phyloP scores from a whole-genome alignment of 495 filamentous ascomycete species.

The Letharia lupina region DNA sequence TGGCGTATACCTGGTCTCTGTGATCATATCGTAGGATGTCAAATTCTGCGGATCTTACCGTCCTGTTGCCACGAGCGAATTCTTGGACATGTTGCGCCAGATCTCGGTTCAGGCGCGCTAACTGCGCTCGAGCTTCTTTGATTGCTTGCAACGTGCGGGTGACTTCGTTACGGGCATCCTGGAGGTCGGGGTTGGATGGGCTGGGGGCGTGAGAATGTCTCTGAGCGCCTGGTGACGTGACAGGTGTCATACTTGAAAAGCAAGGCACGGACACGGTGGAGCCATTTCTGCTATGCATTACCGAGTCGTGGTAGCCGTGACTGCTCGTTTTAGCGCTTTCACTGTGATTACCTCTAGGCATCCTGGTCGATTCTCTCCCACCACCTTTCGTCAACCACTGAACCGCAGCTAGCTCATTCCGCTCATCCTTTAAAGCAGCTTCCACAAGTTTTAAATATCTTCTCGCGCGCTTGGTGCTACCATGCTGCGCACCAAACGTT shows the following conservation, averaged over 20 bases:
- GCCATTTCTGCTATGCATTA: not conserved
- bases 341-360: not conserved
- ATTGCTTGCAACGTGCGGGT: not conserved
- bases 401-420: not conserved
- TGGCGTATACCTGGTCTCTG: not conserved
- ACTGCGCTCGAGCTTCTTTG: not conserved
- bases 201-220: not conserved
- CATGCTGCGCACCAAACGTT: not conserved
- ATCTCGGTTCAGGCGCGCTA: not conserved
- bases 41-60: not conserved
- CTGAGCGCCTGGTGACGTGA: not conserved
- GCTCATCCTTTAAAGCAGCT: not conserved
- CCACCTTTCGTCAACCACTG: not conserved
- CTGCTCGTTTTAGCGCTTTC: not conserved
- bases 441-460: not conserved
- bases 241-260: not conserved
- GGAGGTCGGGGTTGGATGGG: not conserved
- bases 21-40: not conserved
- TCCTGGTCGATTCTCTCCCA: not conserved
- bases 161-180: not conserved
- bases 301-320: not conserved
- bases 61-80: not conserved
- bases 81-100: not conserved
- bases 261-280: not conserved
- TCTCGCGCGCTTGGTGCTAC: not conserved